A percentile compares a stretch with the other conserved stretches of the same genome.
Conservation (phyloP, 1,284 basidiomycete species). For the Cryptococcus deneoformans region DNA sequence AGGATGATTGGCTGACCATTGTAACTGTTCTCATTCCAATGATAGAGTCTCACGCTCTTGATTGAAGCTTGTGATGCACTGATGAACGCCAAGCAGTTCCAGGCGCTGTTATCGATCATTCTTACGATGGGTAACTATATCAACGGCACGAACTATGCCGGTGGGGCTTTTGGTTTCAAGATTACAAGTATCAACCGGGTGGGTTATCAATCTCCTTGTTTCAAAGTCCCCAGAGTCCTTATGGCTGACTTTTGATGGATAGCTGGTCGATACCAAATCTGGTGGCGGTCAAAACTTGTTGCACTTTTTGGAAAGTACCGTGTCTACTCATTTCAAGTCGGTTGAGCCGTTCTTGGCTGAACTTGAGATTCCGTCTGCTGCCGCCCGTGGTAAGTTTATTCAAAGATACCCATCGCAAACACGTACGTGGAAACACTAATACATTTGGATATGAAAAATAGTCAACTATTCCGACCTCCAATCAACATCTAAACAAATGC, state of each 20-base stretch:
- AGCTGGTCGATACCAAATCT: slow-evolving; percentile 98
- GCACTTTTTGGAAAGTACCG: slow-evolving; percentile 90
- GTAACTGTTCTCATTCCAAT: slow-evolving; percentile 6
- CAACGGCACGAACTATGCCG: slow-evolving; percentile 95
- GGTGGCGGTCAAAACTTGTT: slow-evolving; percentile 87
- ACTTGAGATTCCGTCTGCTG: slow-evolving; percentile 82
- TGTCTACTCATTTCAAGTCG: slow-evolving; percentile 80
- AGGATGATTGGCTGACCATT: slow-evolving; percentile 16
- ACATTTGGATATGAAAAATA: not conserved
- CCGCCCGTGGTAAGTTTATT: slow-evolving; percentile 70
- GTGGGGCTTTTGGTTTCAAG: slow-evolving; percentile 96
- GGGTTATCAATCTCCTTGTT: slow-evolving; percentile 9
- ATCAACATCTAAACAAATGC: slow-evolving; percentile 56
- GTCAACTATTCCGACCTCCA: slow-evolving; percentile 45
- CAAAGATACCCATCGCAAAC: too few relatives aligned
- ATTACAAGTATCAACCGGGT: slow-evolving; percentile 98
- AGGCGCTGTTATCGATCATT: slow-evolving; percentile 71
- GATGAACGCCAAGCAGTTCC: slow-evolving; percentile 75
- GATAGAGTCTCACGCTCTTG: slow-evolving; percentile 71
- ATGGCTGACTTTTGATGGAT: not conserved
- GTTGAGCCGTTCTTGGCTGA: slow-evolving; percentile 90
- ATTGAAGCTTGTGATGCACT: slow-evolving; percentile 74
- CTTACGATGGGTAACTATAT: slow-evolving; percentile 96
- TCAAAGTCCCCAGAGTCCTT: not conserved
- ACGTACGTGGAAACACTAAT: too few relatives aligned